phyloP scores from a whole-genome alignment of 305 asterid genomes.

The Fraxinus dipetala region DNA sequence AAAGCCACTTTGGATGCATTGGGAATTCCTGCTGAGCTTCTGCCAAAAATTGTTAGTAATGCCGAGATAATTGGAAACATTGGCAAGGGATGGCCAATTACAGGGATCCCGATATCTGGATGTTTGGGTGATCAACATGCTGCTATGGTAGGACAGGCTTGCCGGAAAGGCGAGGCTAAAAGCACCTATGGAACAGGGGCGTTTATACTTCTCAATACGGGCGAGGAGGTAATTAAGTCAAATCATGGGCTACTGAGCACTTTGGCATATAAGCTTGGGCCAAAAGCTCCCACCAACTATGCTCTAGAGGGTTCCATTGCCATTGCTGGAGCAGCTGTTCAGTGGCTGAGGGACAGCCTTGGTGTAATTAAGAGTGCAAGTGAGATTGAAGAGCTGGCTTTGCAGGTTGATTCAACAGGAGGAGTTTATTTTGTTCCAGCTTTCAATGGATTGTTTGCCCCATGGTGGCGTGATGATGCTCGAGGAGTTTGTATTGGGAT shows the following conservation, averaged over 20 bases:
- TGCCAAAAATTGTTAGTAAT: slow-evolving; percentile 75
- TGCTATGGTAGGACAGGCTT: slow-evolving; percentile 90
- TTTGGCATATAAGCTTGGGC: slow-evolving; percentile 80
- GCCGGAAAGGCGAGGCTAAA: slow-evolving; percentile 85
- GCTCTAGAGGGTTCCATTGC: slow-evolving; percentile 99
- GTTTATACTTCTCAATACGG: slow-evolving; percentile 81
- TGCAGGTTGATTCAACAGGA: slow-evolving; percentile 63
- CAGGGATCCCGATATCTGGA: slow-evolving; percentile 80
- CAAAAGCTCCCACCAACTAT: slow-evolving; percentile 72
- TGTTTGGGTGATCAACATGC: slow-evolving; percentile 98
- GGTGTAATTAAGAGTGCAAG: slow-evolving; percentile 68
- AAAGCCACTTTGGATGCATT: slow-evolving; percentile 47
- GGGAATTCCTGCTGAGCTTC: slow-evolving; percentile 44
- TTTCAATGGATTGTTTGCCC: slow-evolving; percentile 89
- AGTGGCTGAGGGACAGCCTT: slow-evolving; percentile 91
- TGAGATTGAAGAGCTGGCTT: slow-evolving; percentile 81
- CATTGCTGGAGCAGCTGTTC: slow-evolving; percentile 97
- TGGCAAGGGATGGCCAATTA: slow-evolving; percentile 70
- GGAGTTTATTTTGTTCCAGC: slow-evolving; percentile 97
- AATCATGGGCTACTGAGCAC: slow-evolving; percentile 82
- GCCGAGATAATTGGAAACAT: slow-evolving; percentile 72
- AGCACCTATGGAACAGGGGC: slow-evolving; percentile 97
- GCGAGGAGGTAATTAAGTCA: slow-evolving; percentile 60
- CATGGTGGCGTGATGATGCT: slow-evolving; percentile 99
- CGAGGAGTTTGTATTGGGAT: slow-evolving; percentile 86